phyloP scores from a whole-genome alignment of 2,329 filamentous ascomycete species.

The Arachnomyces sp. region DNA sequence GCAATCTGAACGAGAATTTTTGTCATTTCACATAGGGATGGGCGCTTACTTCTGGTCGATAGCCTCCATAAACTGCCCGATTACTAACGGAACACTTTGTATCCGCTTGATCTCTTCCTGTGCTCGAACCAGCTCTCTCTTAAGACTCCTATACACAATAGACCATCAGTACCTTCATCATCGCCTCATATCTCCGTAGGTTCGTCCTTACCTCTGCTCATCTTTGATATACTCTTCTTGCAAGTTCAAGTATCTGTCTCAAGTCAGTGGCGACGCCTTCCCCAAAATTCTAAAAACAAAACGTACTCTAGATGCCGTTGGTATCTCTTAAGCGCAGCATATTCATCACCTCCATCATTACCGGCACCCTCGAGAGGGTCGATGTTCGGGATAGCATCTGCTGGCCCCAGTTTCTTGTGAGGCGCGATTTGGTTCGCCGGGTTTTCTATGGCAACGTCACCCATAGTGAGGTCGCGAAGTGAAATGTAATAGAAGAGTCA shows the following conservation, averaged over 20 bases:
- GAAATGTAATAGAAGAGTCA: too few species aligned
- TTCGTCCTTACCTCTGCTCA: slow-evolving; percentile 68
- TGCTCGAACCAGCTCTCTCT: slow-evolving; percentile 91
- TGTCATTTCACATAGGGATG: neutral
- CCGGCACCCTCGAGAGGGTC: slow-evolving; percentile 80
- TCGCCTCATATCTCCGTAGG: slow-evolving; percentile 4
- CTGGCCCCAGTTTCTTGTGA: slow-evolving; percentile 72
- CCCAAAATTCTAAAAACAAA: slow-evolving; percentile 3
- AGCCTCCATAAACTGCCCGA: slow-evolving; percentile 99
- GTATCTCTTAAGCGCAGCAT: slow-evolving; percentile 90
- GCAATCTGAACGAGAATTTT: neutral
- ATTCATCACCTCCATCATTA: slow-evolving; percentile 80
- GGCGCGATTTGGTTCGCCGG: slow-evolving; percentile 64
- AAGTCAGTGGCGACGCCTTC: slow-evolving; percentile 17
- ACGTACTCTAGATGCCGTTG: slow-evolving; percentile 89
- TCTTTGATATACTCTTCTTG: slow-evolving; percentile 99
- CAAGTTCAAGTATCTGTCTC: slow-evolving; percentile 75
- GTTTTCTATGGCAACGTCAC: slow-evolving; percentile 78
- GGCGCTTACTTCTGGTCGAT: slow-evolving; percentile 88
- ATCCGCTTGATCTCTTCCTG: slow-evolving; percentile 99
- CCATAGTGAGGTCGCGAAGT: slow-evolving; percentile 51
- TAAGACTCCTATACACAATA: slow-evolving; percentile 62
- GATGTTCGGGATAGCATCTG: slow-evolving; percentile 75
- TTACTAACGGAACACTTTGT: slow-evolving; percentile 94
- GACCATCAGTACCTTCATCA: slow-evolving; percentile 8